phyloP scores from a whole-genome alignment of 2,329 filamentous ascomycete species.

The Cladosporium sp. region DNA sequence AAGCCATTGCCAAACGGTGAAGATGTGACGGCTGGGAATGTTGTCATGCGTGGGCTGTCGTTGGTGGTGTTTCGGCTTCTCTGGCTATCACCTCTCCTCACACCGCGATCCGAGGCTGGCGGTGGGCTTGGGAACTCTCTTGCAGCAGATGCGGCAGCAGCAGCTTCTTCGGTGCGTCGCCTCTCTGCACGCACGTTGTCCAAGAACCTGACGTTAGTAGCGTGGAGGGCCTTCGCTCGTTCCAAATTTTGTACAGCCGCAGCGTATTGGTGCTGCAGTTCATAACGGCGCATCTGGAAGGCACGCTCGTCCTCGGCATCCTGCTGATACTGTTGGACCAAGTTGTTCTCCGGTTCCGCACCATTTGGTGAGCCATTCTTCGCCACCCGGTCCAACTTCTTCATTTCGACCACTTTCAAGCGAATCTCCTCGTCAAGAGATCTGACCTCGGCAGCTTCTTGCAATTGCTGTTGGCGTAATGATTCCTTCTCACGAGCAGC shows the following conservation, averaged over 20 bases:
- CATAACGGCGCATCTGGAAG: conserved; percentile 32
- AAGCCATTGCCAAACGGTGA: conserved; percentile 10
- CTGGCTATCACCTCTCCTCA: conserved; percentile 36
- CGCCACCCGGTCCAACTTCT: conserved; percentile 62
- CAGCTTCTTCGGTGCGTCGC: conserved; percentile 28
- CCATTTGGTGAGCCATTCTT: conserved; percentile 52
- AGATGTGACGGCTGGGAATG: conserved; percentile 18
- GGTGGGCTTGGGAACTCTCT: conserved; percentile 23
- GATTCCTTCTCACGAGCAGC: conserved; percentile 39
- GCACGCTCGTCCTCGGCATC: conserved; percentile 39
- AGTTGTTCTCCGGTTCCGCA: conserved; percentile 24
- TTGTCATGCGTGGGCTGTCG: conserved; percentile 26
- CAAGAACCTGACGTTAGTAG: conserved; percentile 39
- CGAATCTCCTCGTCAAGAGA: conserved; percentile 69
- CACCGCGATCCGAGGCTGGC: conserved; percentile 19
- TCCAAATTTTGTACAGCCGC: conserved; percentile 28
- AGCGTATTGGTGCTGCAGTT: conserved; percentile 30
- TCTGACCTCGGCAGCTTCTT: conserved; percentile 47
- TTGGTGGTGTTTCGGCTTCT: conserved; percentile 31
- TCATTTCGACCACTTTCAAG: conserved; percentile 66
- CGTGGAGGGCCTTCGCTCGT: conserved; percentile 34
- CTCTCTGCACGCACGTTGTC: conserved; percentile 25
- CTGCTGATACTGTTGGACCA: conserved; percentile 32
- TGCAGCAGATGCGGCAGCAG: conserved; percentile 20
- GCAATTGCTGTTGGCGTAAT: conserved; percentile 33